Evolutionary conservation across 768 basidiomycete species (phyloP), one percentile per base, ranked within the genome.

Genomic region (Hortiboletus flavorubellus): DNA sequence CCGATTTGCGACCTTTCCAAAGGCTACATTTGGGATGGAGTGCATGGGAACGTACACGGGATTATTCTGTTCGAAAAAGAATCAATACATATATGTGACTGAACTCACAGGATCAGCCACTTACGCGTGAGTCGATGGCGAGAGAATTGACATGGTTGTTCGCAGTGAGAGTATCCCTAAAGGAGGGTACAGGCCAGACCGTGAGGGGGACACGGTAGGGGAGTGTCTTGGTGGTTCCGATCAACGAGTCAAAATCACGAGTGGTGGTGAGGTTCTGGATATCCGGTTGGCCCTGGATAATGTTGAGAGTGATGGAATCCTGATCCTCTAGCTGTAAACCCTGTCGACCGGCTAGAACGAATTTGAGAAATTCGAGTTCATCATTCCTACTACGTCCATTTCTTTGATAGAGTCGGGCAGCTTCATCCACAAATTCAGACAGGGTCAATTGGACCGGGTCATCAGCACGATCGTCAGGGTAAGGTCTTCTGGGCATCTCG

Each of bases 191-290:
- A 3, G 55, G 52, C 34, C 43, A 50, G 9, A 59, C 18, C 0
- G 39, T 15, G 0, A 59, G 1, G 0, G 48, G 8, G 2, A 53
- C 43, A 4, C 2, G 8, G 14, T 58, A 60, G 0, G 56, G 59
- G 0, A 60, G 37, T 6, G 43, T 29, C 1, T 39, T 30, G 0
- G 59, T 52, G 16, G 39, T 50, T 31, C 56, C 48, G 2, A 60
- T 57, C 26, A 60, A 31, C 0, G 52, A 60, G n/a, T 60, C 45
- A 15, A 26, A 58, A 31, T 60, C 45, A 0, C 26, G 7, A 18
- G 51, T 53, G 0, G 15, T 3, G 0, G 7, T 33, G 7, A 49
- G 6, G 2, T 12, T 14, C 5, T 3, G 2, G 1, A 33, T 57
- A 21, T 15, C 23, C 3, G 30, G 15, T 8, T 29, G 21, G 2